phyloP scores from a whole-genome alignment of 805 yeast genomes.

The Schizosaccharomyces lindneri region DNA sequence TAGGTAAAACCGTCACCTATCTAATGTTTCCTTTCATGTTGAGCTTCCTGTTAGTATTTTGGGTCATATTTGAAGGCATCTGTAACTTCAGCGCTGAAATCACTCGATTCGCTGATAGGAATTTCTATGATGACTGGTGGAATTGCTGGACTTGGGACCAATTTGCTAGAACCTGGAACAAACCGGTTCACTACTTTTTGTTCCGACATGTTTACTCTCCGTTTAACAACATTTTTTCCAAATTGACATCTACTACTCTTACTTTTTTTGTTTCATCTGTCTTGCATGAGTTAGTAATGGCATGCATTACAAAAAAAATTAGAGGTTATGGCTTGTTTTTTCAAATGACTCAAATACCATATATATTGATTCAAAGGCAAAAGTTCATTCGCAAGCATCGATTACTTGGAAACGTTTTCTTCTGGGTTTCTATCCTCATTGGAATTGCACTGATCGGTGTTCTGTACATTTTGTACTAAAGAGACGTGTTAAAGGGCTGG shows the following conservation, averaged over 20 bases:
- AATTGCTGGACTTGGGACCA: slow-evolving; percentile 1
- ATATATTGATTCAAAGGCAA: not conserved
- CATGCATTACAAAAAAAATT: not conserved
- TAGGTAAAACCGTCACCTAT: not conserved
- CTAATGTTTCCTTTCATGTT: slow-evolving; percentile 1
- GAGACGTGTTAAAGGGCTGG: not conserved
- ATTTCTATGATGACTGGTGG: slow-evolving; percentile 5
- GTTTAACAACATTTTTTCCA: not conserved
- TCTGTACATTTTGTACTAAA: slow-evolving; percentile 1
- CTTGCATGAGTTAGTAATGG: slow-evolving; percentile 4
- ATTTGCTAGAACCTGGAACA: slow-evolving; percentile 4
- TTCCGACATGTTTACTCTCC: slow-evolving; percentile 4
- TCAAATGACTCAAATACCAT: slow-evolving; percentile 3
- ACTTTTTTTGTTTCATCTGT: slow-evolving; percentile 3
- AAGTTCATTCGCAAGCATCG: not conserved
- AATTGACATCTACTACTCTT: not conserved
- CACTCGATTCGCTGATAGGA: slow-evolving; percentile 3
- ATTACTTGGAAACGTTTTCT: slow-evolving; percentile 3
- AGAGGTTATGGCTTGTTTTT: slow-evolving; percentile 1
- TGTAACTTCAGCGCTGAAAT: slow-evolving; percentile 4
- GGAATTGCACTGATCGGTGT: not conserved
- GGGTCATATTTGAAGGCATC: slow-evolving; percentile 4
- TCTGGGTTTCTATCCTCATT: slow-evolving; percentile 1
- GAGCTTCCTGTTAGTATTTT: slow-evolving; percentile 2
- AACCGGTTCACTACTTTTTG: slow-evolving; percentile 4